These are phyloP conservation scores for Trichophyton simii DNA, from an alignment of 2,329 filamentous ascomycete species.

Conservation along the genomic window DNA sequence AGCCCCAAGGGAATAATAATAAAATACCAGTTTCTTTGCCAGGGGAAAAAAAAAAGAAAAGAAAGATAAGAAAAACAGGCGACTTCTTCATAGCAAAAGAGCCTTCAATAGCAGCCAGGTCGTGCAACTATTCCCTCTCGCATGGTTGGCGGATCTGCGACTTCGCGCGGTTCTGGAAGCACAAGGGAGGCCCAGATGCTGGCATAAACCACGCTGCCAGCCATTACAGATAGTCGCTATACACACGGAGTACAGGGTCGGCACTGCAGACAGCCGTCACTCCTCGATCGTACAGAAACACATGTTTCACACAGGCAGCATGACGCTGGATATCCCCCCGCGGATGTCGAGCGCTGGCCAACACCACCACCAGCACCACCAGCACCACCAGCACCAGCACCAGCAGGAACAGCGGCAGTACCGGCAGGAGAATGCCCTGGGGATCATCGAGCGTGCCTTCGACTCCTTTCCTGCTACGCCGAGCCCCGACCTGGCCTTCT, in stretches of 20 bases:
- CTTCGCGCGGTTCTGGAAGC: slow-evolving; percentile 1
- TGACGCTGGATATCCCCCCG: slow-evolving; percentile 9
- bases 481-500: neutral
- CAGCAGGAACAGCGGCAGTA: neutral
- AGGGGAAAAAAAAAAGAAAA: neutral
- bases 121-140: neutral
- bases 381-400: neutral
- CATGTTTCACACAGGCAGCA: neutral
- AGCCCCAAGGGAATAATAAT: neutral
- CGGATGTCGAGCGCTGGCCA: slow-evolving; percentile 10
- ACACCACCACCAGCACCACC: neutral
- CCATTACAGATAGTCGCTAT: neutral
- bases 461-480: neutral
- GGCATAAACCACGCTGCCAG: neutral
- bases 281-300: neutral
- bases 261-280: neutral
- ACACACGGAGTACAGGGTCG: neutral
- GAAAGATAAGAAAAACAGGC: neutral
- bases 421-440: neutral
- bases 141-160: slow-evolving; percentile 4
- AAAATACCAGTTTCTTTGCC: neutral
- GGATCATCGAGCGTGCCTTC: neutral
- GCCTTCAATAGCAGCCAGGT: neutral
- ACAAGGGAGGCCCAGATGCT: neutral
- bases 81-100: neutral